A percentile compares a stretch with the other conserved stretches of the same genome.
Conservation (phyloP, 208 protist genomes). For the Leishmania gerbilli region DNA sequence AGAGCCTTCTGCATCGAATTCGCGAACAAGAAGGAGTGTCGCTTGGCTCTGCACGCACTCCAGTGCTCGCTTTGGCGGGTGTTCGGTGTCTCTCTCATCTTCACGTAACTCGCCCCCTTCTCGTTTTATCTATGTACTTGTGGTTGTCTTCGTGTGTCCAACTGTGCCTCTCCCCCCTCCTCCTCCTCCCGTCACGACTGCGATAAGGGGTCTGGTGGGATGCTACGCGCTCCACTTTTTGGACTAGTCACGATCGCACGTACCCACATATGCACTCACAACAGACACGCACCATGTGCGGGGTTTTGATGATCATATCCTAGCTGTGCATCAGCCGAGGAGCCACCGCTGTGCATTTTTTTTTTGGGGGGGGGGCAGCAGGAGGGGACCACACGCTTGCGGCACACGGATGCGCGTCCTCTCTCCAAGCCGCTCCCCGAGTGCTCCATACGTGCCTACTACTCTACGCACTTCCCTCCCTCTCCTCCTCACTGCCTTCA, state of each 20-base stretch:
- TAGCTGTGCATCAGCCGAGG: background rate
- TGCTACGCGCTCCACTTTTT: background rate
- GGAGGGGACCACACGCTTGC: background rate
- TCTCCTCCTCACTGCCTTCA: background rate
- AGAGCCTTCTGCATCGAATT: conserved; percentile 53
- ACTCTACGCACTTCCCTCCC: background rate
- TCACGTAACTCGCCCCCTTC: background rate
- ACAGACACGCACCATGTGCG: background rate
- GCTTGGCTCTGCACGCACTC: conserved; percentile 57
- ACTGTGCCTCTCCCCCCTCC: background rate
- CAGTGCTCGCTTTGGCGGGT: conserved; percentile 61
- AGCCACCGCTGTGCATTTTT: background rate
- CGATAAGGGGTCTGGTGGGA: background rate
- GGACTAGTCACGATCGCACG: background rate
- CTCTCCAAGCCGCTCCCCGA: background rate
- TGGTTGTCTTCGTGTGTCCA: background rate
- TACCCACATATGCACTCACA: background rate
- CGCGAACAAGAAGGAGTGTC: conserved; percentile 32
- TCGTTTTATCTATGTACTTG: background rate
- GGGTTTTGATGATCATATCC: background rate
- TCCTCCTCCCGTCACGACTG: background rate
- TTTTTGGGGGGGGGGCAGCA: background rate
- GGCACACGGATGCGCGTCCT: background rate
- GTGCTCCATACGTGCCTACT: background rate
- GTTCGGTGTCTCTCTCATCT: conserved; percentile 49